These are phyloP conservation scores for Exsudoporus frostii DNA, from an alignment of 768 basidiomycete species.

Conservation along the genomic window DNA sequence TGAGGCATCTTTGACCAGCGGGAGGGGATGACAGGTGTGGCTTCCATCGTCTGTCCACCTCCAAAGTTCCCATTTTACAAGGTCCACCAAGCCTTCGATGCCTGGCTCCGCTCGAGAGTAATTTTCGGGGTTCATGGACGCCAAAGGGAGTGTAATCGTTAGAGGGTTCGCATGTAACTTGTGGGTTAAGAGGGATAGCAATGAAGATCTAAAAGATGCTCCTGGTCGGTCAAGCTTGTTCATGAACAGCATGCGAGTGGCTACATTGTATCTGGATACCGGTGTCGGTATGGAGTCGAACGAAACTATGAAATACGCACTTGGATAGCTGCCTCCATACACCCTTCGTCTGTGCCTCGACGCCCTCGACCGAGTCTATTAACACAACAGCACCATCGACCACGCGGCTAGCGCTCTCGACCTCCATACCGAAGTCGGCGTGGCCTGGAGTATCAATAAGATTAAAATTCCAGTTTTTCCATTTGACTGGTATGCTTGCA, in stretches of 20 bases:
- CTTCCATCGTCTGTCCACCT: conserved; percentile 59
- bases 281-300: neutral
- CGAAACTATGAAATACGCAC: conserved; percentile 42
- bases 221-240: conserved; percentile 90
- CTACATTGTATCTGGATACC: conserved; percentile 65
- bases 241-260: conserved; percentile 74
- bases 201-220: conserved; percentile 69
- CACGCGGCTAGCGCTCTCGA: conserved; percentile 88
- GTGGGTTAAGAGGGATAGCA: conserved; percentile 71
- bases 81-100: conserved; percentile 78
- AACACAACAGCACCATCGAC: conserved; percentile 87
- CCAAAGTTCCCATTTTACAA: conserved; percentile 83
- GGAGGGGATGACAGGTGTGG: conserved; percentile 44
- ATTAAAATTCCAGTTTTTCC: conserved; percentile 84
- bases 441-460: conserved; percentile 90
- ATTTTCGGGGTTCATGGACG: conserved; percentile 65
- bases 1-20: conserved; percentile 46
- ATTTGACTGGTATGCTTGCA: conserved; percentile 84
- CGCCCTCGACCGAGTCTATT: conserved; percentile 88
- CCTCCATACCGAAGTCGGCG: conserved; percentile 96
- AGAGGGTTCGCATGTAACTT: conserved; percentile 74
- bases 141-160: conserved; percentile 67
- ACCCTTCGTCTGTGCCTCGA: conserved; percentile 85
- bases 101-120: conserved; percentile 78
- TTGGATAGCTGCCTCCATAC: conserved; percentile 87